These are phyloP conservation scores for Colletotrichum aenigma DNA, from an alignment of 2,329 filamentous ascomycete species.

Conservation along the genomic window DNA sequence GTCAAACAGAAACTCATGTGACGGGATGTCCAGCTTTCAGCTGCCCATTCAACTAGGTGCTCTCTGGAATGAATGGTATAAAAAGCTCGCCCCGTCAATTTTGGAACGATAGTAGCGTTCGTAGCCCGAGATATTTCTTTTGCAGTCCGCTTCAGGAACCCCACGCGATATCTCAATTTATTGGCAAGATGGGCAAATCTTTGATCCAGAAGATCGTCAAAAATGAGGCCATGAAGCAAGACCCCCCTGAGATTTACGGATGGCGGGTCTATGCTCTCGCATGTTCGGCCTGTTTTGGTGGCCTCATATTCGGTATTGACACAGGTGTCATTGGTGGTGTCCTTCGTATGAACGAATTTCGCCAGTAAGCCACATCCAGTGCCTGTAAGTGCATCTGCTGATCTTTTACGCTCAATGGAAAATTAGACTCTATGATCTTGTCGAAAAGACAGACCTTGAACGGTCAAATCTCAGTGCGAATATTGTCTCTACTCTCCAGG, in stretches of 20 bases:
- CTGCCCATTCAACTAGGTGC: neutral
- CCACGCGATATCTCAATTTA: neutral
- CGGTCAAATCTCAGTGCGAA: conserved; percentile 26
- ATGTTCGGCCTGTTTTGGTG: conserved; percentile 18
- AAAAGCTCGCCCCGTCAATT: neutral
- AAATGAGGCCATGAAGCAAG: conserved; percentile 21
- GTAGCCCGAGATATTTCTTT: neutral
- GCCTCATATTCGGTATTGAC: conserved; percentile 26
- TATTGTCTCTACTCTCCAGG: conserved; percentile 53
- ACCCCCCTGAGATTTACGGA: conserved; percentile 19
- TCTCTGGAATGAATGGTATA: neutral
- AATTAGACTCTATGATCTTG: conserved; percentile 21
- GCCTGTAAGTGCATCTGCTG: neutral
- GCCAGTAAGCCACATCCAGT: conserved; percentile 18
- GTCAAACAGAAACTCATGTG: neutral
- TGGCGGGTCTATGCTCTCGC: conserved; percentile 18
- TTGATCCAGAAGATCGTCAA: conserved; percentile 17
- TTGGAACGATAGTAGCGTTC: neutral
- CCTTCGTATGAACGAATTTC: conserved; percentile 26
- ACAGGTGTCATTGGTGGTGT: conserved; percentile 31
- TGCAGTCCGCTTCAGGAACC: neutral
- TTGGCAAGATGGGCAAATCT: neutral
- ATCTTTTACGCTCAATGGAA: conserved; percentile 20
- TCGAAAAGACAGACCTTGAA: neutral
- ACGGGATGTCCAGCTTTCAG: neutral